Conservation (phyloP, 2,329 filamentous ascomycete species). For the Beauveria asiatica region DNA sequence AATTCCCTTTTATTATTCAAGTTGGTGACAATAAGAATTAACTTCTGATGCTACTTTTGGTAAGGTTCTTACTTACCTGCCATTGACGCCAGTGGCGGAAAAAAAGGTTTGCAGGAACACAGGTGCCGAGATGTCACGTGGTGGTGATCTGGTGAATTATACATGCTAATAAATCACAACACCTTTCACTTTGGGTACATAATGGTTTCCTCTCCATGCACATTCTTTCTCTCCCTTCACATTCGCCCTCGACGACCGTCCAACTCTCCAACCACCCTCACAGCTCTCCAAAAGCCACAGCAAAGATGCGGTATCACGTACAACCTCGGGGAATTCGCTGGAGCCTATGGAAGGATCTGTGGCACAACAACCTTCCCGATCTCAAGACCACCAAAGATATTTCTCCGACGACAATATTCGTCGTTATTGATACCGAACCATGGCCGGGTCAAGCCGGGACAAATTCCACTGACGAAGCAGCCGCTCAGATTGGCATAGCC, state of each 20-base stretch:
- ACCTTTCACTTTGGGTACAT: not conserved
- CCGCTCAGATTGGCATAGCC: not conserved
- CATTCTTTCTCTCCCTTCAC: not conserved
- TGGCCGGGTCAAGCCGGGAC: not conserved
- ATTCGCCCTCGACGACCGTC: not conserved
- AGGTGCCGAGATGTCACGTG: not conserved
- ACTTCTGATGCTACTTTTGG: not conserved
- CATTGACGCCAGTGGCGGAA: not conserved
- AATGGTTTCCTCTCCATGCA: not conserved
- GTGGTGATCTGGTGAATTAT: not conserved
- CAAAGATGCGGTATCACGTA: not conserved
- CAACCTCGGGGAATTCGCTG: not conserved
- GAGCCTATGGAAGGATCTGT: not conserved
- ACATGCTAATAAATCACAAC: not conserved
- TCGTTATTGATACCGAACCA: constrained; percentile 5
- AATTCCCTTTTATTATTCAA: too few relatives aligned
- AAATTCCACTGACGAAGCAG: not conserved
- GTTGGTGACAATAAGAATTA: too few relatives aligned
- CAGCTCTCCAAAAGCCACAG: not conserved
- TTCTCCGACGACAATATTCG: not conserved
- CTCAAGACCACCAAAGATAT: not conserved
- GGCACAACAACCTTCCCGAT: not conserved
- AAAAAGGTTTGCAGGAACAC: not conserved
- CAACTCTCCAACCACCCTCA: not conserved
- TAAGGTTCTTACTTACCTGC: not conserved